These are phyloP conservation scores for Magnusiomyces ingens DNA, from an alignment of 1,139 yeast species.

Conservation along the genomic window DNA sequence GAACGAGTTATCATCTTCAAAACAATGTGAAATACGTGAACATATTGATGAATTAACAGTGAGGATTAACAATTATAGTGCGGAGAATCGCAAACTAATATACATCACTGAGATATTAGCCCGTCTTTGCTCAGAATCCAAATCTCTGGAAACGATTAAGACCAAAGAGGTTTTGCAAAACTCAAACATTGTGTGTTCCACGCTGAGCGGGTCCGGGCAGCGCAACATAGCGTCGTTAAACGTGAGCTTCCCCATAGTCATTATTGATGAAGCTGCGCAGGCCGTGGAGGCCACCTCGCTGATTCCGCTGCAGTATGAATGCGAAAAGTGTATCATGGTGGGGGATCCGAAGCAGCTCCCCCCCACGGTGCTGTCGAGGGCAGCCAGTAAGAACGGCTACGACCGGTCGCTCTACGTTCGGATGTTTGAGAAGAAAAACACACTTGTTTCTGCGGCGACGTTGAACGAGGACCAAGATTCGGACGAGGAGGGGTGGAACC, in stretches of 20 bases:
- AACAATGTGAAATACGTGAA: no score
- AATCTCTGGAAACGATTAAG: no score
- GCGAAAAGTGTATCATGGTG: slow-evolving; percentile 88
- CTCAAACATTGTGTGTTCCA: slow-evolving; percentile 84
- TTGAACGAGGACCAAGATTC: slow-evolving; percentile 64
- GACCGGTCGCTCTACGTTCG: slow-evolving; percentile 93
- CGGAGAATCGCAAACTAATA: no score
- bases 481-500: slow-evolving; percentile 57
- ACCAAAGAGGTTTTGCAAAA: slow-evolving; percentile 35
- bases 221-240: slow-evolving; percentile 70
- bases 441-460: slow-evolving; percentile 45
- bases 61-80: no score
- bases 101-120: no score
- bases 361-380: slow-evolving; percentile 93
- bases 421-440: slow-evolving; percentile 65
- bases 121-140: no score
- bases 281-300: slow-evolving; percentile 90
- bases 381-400: slow-evolving; percentile 71
- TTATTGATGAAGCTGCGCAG: slow-evolving; percentile 97
- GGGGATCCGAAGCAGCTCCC: slow-evolving; percentile 99
- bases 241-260: slow-evolving; percentile 82
- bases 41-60: no score
- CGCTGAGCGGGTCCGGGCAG: slow-evolving; percentile 93
- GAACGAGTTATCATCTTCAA: no score
- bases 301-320: slow-evolving; percentile 90